Evolutionary conservation across 257 asterid species (phyloP), one percentile per base, ranked within the genome.

Genomic region (Solanum pimpinellifolium): DNA sequence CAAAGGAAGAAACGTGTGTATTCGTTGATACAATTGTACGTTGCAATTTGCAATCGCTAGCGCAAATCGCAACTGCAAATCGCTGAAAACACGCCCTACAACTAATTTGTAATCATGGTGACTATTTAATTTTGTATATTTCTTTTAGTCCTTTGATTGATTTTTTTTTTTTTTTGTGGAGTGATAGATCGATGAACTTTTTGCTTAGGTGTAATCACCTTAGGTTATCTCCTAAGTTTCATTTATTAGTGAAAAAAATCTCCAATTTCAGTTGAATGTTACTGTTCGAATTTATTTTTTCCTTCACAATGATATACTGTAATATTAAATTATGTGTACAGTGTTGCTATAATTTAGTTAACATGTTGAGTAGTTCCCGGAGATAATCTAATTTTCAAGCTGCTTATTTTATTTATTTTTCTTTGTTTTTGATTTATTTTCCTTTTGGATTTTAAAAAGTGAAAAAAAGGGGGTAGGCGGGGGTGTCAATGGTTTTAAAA

Each of bases 1-100:
- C 98, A 0, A 87, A 74, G 62, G 99, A 96, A 14, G 99, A 96
- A 37, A 96, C 99, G 44, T 91, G 92, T 41, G 92, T 93, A 7
- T 96, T 96, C 83, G 98, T 90, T 9, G 97, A 94, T 33, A 96
- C 99, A 2, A 96, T 96, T 81, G 95, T 96, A 10, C 89, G 92
- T 86, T 96, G 98, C 88, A 96, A 96, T 88, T 88, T 96, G 83
- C 98, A 92, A 87, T 96, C 98, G 0, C 89, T 96, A 47, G 93
- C 95, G 18, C 93, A 93, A 80, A 91, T 94, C 35, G 95, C 95
- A 21, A 49, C 6, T 49, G 21, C 93, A 93, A 80, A 91, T 92
- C 41, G 94, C 95, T 3, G 82, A 89, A 62, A 92, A 89, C 82
- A 76, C 78, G 90, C 83, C 88, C 87, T 9, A 75, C 87, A 46